Evolutionary conservation across 352 stramenopile genomes (phyloP).

Genomic region (Phytophthora colocasiae): DNA sequence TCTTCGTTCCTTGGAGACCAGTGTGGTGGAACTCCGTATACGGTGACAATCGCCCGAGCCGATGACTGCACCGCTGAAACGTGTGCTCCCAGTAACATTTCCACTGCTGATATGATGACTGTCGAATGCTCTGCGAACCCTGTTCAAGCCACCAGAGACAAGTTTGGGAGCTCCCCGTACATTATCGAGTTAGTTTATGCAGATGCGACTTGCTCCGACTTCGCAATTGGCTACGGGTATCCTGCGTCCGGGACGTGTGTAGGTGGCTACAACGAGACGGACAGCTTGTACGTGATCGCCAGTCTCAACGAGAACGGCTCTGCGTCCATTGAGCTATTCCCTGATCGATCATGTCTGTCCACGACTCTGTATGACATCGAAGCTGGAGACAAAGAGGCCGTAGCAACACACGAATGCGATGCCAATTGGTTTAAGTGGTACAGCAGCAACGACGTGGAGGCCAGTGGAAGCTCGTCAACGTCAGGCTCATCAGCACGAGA

Average conservation of each 20-base stretch:
- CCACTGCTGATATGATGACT: slow-evolving; percentile 19
- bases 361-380: slow-evolving; percentile 7
- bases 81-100: slow-evolving; percentile 10
- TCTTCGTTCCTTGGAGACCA: slow-evolving; percentile 24
- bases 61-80: slow-evolving; percentile 14
- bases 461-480: background rate
- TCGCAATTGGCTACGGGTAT: slow-evolving; percentile 16
- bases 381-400: slow-evolving; percentile 10
- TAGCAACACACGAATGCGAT: slow-evolving; percentile 20
- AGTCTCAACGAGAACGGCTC: slow-evolving; percentile 25
- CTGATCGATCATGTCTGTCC: slow-evolving; percentile 20
- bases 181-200: slow-evolving; percentile 23
- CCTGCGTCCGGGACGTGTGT: slow-evolving; percentile 16
- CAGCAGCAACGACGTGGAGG: slow-evolving; percentile 24
- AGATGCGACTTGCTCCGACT: slow-evolving; percentile 11
- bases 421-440: slow-evolving; percentile 27
- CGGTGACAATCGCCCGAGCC: slow-evolving; percentile 4
- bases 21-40: slow-evolving; percentile 24
- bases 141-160: slow-evolving; percentile 14
- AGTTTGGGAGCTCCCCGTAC: slow-evolving; percentile 22
- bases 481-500: background rate
- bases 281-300: slow-evolving; percentile 26
- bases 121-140: slow-evolving; percentile 16
- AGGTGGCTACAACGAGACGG: slow-evolving; percentile 9
- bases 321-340: slow-evolving; percentile 13